Evolutionary conservation across 768 basidiomycete species (phyloP), one percentile per base, ranked within the genome.

Genomic region (Agaricus sinodeliciosus): DNA sequence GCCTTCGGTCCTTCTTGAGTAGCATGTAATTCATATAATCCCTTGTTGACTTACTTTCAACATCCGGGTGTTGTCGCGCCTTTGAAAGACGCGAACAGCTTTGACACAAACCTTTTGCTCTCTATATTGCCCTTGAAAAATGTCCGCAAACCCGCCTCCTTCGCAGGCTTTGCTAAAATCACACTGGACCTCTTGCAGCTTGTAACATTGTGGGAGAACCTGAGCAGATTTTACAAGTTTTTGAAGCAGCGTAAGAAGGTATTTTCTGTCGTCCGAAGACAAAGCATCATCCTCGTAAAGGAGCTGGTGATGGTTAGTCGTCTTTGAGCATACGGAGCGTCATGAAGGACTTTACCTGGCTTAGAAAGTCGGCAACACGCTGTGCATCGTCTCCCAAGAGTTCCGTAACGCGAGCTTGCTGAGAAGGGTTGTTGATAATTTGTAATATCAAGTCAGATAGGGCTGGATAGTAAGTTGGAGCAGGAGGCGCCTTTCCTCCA

Each of bases 61-160:
- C 3, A 43, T 31, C 8, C 18, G 16, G 12, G n/a, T 19, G 2
- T 31, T 7, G 26, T 50, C 28, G 22, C 4, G 12, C 4, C 18
- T 13, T 39, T 43, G 49, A 16, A 16, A 50, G 13, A 42, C 22
- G 12, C 61, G 60, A 9, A 53, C 22, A 46, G 46, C 51, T 13
- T 53, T 53, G 25, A 53, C 25, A n/a, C 37, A 45, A 39, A 53
- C 28, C 12, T 11, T 18, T 16, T 46, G 43, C 6, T 9, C 35
- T 12, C 13, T 12, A 34, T 46, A 16, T 12, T 12, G 2, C 28
- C 44, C 51, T 31, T 28, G 45, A 12, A 31, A 46, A 13, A 53
- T 39, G 15, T 53, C 40, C 5, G 44, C 36, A 15, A 46, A 53
- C 0, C 2, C 1, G 28, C 51, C 44, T 19, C 51, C 44, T 53